Evolutionary conservation across 2,329 filamentous ascomycete species (phyloP).

Genomic region (Capronia epimyces): DNA sequence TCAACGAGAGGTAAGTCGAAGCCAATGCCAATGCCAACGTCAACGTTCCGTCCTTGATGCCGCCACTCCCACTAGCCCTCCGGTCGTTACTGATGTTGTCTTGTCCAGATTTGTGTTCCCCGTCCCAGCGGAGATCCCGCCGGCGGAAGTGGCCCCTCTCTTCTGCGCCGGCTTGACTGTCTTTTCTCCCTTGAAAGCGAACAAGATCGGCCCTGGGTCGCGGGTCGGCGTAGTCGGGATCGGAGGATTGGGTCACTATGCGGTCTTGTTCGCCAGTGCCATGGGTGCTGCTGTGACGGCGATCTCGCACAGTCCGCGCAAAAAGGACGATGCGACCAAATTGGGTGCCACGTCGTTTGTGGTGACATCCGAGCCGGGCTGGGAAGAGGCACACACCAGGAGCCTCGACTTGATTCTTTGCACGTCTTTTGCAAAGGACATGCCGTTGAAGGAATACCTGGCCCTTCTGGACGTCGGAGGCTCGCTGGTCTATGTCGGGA

Average conservation of each 20-base stretch:
- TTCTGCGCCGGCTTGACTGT: conserved; percentile 73
- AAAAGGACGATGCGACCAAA: conserved; percentile 48
- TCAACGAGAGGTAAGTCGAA: conserved; percentile 35
- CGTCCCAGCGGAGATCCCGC: conserved; percentile 39
- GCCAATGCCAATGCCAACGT: too few species aligned
- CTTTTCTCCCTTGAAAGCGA: conserved; percentile 62
- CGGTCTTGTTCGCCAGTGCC: conserved; percentile 64
- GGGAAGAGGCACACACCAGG: conserved; percentile 46
- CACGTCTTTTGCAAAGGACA: conserved; percentile 37
- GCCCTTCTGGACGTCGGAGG: conserved; percentile 54
- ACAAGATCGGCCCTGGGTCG: conserved; percentile 65
- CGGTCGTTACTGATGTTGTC: too few species aligned
- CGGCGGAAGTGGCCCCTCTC: conserved; percentile 58
- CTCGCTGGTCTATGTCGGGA: conserved; percentile 61
- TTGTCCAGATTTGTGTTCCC: conserved; percentile 13
- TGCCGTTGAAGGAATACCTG: conserved; percentile 60
- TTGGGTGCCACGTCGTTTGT: conserved; percentile 54
- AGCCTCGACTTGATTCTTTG: conserved; percentile 53
- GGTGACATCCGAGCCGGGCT: conserved; percentile 54
- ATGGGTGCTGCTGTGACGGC: conserved; percentile 60
- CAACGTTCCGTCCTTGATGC: too few species aligned
- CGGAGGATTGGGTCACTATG: conserved; percentile 70
- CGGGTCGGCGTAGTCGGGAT: conserved; percentile 66
- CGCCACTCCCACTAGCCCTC: too few species aligned
- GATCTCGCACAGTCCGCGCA: conserved; percentile 49